phyloP scores from a whole-genome alignment of 1,284 basidiomycete genomes.

The Fomitopsis schrenkii region DNA sequence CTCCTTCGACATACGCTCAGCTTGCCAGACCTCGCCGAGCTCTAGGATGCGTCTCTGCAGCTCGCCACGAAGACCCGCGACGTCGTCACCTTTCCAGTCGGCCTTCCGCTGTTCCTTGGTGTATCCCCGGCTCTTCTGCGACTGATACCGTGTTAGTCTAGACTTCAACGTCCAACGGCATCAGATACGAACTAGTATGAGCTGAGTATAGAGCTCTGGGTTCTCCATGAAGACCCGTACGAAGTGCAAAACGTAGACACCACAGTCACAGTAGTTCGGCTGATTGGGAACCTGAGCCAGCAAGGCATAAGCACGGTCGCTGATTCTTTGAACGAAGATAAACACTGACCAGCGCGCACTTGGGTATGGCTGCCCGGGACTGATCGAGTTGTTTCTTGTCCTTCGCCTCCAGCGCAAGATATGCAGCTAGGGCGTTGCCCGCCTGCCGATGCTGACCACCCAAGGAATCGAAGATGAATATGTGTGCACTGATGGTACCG shows the following conservation, averaged over 20 bases:
- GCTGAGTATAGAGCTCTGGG: constrained; percentile 39
- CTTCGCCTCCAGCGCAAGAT: constrained; percentile 76
- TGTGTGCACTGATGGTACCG: constrained; percentile 55
- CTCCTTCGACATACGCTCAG: constrained; percentile 29
- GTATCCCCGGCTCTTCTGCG: constrained; percentile 23
- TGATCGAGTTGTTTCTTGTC: constrained; percentile 61
- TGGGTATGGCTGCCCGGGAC: constrained; percentile 39
- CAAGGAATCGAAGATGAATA: constrained; percentile 89
- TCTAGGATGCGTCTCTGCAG: constrained; percentile 29
- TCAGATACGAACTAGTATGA: constrained; percentile 40
- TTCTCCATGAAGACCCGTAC: constrained; percentile 66
- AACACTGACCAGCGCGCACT: constrained; percentile 41
- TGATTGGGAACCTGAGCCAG: constrained; percentile 66
- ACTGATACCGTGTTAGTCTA: constrained; percentile 1
- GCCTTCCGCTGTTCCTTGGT: constrained; percentile 29
- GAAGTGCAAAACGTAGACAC: constrained; percentile 79
- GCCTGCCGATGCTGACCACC: constrained; percentile 66
- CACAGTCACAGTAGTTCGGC: constrained; percentile 85
- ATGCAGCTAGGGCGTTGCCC: constrained; percentile 56
- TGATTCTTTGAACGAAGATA: constrained; percentile 1
- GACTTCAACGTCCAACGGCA: neutral
- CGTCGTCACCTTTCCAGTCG: constrained; percentile 44
- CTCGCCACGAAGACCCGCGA: constrained; percentile 31
- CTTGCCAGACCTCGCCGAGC: constrained; percentile 42
- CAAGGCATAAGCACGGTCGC: constrained; percentile 1